Percentiles rank a stretch among this genome's conserved stretches.
phyloP scores from a whole-genome alignment of 129 eudicot genomes.

The Chrysanthemum seticuspe region DNA sequence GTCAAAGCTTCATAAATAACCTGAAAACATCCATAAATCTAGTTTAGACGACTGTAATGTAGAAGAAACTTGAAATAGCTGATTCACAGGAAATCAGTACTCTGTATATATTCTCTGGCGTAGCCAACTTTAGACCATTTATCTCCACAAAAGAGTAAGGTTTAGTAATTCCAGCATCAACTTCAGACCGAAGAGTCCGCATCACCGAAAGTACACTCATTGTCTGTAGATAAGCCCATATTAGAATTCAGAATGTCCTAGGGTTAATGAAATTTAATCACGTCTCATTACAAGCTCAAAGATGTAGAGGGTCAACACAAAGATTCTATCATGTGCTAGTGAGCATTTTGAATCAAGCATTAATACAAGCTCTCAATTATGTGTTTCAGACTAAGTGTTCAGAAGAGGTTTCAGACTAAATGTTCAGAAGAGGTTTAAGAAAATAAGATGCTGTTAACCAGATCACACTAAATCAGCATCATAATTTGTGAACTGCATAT shows the following conservation, averaged over 20 bases:
- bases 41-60: background rate
- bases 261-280: background rate
- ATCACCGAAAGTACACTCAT: slow-evolving; percentile 95
- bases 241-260: background rate
- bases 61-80: background rate
- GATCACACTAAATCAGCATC: slow-evolving; percentile 10
- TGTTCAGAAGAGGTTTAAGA: too few species aligned
- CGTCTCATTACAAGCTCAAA: slow-evolving; percentile 6
- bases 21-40: slow-evolving; percentile 39
- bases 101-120: slow-evolving; percentile 88
- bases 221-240: slow-evolving; percentile 59
- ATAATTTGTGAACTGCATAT: background rate
- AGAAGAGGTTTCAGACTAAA: background rate
- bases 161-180: slow-evolving; percentile 71
- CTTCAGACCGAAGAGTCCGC: slow-evolving; percentile 80
- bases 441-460: background rate
- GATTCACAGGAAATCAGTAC: slow-evolving; percentile 35
- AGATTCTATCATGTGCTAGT: slow-evolving; percentile 3
- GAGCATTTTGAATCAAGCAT: too few species aligned
- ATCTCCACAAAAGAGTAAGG: slow-evolving; percentile 95
- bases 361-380: too few species aligned
- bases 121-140: slow-evolving; percentile 83
- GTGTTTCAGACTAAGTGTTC: background rate
- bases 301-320: background rate
- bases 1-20: slow-evolving; percentile 91